Percentiles rank a stretch among this genome's conserved stretches.
phyloP scores from a whole-genome alignment of 2,329 filamentous ascomycete genomes.

The Claviceps purpurea region DNA sequence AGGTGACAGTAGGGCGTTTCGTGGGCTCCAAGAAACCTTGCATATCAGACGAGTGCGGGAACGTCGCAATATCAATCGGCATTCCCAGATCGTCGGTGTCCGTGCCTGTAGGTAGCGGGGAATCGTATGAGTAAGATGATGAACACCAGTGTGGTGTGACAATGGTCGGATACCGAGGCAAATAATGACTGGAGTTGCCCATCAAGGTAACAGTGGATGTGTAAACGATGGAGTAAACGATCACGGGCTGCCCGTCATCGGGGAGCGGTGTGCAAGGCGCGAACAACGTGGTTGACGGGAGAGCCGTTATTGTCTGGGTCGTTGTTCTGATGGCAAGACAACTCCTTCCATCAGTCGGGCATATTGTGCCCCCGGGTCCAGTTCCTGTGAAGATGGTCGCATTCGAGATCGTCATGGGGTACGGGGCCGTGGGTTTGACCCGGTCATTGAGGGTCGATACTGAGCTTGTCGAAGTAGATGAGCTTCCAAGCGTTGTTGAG shows the following conservation, averaged over 20 bases:
- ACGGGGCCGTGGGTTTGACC: neutral
- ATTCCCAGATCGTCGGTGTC: neutral
- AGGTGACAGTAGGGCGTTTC: constrained; percentile 18
- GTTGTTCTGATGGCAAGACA: neutral
- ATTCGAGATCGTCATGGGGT: neutral
- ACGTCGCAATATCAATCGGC: neutral
- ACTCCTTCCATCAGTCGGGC: neutral
- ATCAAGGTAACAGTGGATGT: constrained; percentile 36
- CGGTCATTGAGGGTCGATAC: neutral
- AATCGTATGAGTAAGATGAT: neutral
- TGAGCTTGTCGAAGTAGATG: neutral
- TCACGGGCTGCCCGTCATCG: constrained; percentile 17
- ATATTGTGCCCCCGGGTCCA: neutral
- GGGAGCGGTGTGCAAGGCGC: constrained; percentile 21
- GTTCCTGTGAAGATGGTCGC: neutral
- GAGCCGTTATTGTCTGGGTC: neutral
- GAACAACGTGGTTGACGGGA: constrained; percentile 6
- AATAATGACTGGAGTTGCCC: constrained; percentile 32
- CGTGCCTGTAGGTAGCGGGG: neutral
- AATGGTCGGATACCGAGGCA: constrained; percentile 29
- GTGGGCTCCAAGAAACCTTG: neutral
- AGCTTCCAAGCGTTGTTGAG: neutral
- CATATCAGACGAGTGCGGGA: neutral
- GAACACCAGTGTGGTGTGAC: constrained; percentile 25
- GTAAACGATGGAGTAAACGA: constrained; percentile 31